Conservation (phyloP, 257 asterid species). For the Echium plantagineum region DNA sequence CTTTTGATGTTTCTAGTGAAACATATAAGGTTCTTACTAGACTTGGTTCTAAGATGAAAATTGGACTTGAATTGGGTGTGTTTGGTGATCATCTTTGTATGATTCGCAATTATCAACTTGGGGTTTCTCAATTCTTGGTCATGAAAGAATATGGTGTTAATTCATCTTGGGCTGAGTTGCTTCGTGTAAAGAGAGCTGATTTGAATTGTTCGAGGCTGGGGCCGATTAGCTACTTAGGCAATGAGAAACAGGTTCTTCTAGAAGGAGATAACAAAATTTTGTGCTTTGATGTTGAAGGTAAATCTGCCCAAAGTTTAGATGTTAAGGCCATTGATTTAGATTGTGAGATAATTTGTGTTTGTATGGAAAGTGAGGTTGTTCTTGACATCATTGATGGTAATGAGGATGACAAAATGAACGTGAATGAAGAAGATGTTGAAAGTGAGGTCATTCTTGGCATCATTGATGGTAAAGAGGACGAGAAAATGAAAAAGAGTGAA, state of each 20-base stretch:
- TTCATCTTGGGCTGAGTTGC: not conserved
- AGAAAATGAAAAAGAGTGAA: too few relatives aligned
- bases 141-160: not conserved
- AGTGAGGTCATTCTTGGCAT: too few relatives aligned
- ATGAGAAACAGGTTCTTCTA: not conserved
- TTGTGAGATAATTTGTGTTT: not conserved
- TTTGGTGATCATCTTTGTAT: not conserved
- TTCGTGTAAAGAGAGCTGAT: not conserved
- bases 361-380: not conserved
- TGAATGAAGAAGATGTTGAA: too few relatives aligned
- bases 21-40: not conserved
- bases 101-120: not conserved
- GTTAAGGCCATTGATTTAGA: not conserved
- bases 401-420: not conserved
- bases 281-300: not conserved
- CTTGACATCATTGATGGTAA: not conserved
- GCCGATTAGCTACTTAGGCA: not conserved
- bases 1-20: not conserved
- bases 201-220: not conserved
- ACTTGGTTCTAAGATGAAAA: not conserved
- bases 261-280: not conserved
- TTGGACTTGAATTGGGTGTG: not conserved
- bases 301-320: not conserved
- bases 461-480: too few relatives aligned
- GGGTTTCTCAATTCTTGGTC: not conserved